These are phyloP conservation scores for Nidularia sp. DNA, from an alignment of 768 basidiomycete genomes.

Conservation along the genomic window DNA sequence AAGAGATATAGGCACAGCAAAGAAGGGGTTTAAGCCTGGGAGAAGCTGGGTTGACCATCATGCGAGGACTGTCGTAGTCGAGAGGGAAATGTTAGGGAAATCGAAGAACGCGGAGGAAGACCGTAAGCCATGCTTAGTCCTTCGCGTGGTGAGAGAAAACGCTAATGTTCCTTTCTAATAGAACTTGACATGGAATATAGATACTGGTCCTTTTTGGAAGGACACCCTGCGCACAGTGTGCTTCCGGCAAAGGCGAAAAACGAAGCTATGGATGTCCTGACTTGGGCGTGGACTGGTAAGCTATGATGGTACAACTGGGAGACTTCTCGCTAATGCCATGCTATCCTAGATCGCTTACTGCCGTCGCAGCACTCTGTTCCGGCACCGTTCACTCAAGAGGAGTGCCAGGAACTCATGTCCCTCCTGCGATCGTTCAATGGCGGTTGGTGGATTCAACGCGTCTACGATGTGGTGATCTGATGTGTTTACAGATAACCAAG, in stretches of 20 bases:
- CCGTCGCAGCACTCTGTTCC: conserved; percentile 52
- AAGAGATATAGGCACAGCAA: conserved; percentile 29
- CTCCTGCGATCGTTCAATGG: conserved; percentile 37
- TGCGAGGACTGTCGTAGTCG: conserved; percentile 44
- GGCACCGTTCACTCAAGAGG: conserved; percentile 71
- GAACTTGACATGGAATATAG: conserved; percentile 74
- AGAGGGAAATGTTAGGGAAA: conserved; percentile 23
- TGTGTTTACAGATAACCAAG: conserved; percentile 17
- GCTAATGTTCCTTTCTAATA: conserved; percentile 19
- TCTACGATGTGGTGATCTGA: background rate
- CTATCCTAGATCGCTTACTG: conserved; percentile 56
- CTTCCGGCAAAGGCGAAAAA: conserved; percentile 51
- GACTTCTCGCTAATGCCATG: background rate
- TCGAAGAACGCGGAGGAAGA: conserved; percentile 24
- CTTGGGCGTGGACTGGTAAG: conserved; percentile 77
- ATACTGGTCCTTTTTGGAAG: conserved; percentile 80
- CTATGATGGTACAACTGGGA: background rate
- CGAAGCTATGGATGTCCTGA: conserved; percentile 73
- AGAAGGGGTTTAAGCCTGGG: conserved; percentile 28
- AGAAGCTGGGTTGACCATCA: conserved; percentile 68
- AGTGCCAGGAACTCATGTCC: conserved; percentile 70
- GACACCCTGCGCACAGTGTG: conserved; percentile 68
- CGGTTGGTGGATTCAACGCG: conserved; percentile 7
- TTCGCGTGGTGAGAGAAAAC: background rate
- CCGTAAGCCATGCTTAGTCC: conserved; percentile 34